Conservation (phyloP, 163 green algal species). For the Scenedesmus sp. region DNA sequence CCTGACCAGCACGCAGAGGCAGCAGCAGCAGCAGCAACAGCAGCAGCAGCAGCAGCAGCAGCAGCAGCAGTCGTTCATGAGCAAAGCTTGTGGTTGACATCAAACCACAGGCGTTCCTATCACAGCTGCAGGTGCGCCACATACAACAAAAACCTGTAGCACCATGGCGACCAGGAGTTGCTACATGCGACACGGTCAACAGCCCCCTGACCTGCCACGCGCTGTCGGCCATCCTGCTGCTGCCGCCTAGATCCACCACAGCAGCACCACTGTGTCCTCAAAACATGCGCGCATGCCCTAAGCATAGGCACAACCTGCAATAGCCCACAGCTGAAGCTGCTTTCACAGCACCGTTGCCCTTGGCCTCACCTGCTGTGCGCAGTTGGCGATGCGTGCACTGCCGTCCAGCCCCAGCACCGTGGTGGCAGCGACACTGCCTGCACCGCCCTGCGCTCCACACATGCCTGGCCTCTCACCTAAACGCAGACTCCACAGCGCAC, state of each 20-base stretch:
- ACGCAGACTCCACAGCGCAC: neutral
- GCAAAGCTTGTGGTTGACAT: too few species aligned
- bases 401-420: conserved; percentile 60
- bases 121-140: too few species aligned
- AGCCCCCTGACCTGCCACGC: conserved; percentile 48
- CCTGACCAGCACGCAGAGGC: neutral
- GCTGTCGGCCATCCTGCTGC: conserved; percentile 73
- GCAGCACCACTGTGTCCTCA: too few species aligned
- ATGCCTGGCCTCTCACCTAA: neutral
- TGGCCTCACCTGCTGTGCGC: conserved; percentile 53
- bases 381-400: conserved; percentile 74
- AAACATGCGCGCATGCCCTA: neutral
- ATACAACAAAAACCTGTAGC: too few species aligned
- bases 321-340: neutral
- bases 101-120: too few species aligned
- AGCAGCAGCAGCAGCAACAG: neutral
- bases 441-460: neutral
- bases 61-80: too few species aligned
- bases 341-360: neutral
- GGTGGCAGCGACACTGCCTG: too few species aligned
- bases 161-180: too few species aligned
- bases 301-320: neutral
- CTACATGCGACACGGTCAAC: neutral
- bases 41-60: neutral
- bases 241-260: conserved; percentile 62